Evolutionary conservation across 306 rosid genomes (phyloP).

Genomic region (Gastrolobium villosum): DNA sequence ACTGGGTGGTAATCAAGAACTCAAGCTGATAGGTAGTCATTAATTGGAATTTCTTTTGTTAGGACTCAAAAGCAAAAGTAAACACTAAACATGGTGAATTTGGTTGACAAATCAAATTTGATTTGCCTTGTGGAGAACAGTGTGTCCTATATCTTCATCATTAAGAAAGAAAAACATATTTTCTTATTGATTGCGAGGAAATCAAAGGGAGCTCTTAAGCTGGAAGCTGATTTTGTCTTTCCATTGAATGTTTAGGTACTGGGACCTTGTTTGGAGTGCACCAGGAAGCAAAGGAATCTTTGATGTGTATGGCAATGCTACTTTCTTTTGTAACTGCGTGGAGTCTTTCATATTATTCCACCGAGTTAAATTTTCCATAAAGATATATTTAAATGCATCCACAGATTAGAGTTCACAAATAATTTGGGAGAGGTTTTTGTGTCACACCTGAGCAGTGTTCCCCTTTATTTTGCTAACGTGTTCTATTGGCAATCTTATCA

Average conservation of each 20-base stretch:
- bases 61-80: slow-evolving; percentile 9
- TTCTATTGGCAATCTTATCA: slow-evolving; percentile 33
- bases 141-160: slow-evolving; percentile 28
- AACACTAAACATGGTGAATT: slow-evolving; percentile 11
- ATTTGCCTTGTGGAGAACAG: slow-evolving; percentile 1
- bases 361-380: slow-evolving; percentile 30
- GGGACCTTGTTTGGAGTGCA: slow-evolving; percentile 97
- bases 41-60: slow-evolving; percentile 11
- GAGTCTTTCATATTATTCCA: slow-evolving; percentile 21
- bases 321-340: slow-evolving; percentile 26
- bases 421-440: slow-evolving; percentile 22
- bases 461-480: slow-evolving; percentile 27
- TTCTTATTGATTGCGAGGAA: slow-evolving; percentile 18
- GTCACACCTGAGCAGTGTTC: slow-evolving; percentile 29
- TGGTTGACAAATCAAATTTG: slow-evolving; percentile 28
- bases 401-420: slow-evolving; percentile 21
- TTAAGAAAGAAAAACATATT: slow-evolving; percentile 15
- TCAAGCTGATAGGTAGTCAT: slow-evolving; percentile 18
- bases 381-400: slow-evolving; percentile 39
- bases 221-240: slow-evolving; percentile 49
- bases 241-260: slow-evolving; percentile 74
- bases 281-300: slow-evolving; percentile 88
- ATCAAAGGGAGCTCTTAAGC: slow-evolving; percentile 31
- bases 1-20: slow-evolving; percentile 5
- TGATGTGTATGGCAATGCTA: slow-evolving; percentile 80